Evolutionary conservation across 306 rosid species (phyloP), one percentile per base, ranked within the genome.

Genomic region (Leucaena leucocephala): DNA sequence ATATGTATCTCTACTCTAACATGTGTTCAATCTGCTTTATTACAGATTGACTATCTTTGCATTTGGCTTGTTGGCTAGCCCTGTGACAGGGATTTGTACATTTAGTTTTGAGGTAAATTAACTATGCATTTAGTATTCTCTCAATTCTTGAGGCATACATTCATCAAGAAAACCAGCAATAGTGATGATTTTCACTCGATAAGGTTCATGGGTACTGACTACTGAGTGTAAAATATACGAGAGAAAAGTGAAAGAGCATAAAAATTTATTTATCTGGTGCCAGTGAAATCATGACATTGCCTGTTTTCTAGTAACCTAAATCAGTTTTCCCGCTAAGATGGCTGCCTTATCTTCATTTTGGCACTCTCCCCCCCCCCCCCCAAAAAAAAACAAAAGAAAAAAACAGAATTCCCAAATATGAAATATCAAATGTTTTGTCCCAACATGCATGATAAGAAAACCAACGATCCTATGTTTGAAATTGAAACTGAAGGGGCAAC

Each of bases 31-130:
- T 76, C 42, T 45, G 38, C 77, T 68, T 72, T 77, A 42, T 77
- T 85, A 70, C 91, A 93, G 97, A 84, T 78, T 80, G 68, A 89
- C 97, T 7, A 94, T 90, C 72, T 87, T 91, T 77, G 86, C 90
- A 43, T 93, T 93, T 86, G 92, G 89, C 76, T 1, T 91, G 64
- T 82, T 93, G 77, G 88, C 96, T 80, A 80, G 88, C 72, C 96
- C 92, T 72, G 93, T 80, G 34, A 82, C 90, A 50, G 97, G 88
- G 81, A 67, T 93, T 74, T 86, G 94, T 61, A 62, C 89, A 50
- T 78, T 85, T 72, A 46, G 72, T 80, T 84, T 89, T 72, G 92
- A 91, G 94, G 97, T 89, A 76, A 85, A 78, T 69, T 63, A 63
- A 67, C 78, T 55, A 42, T 61, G 61, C 35, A 13, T 64, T 61